Conservation (phyloP, 1,139 yeast genomes). For the Sugiyamaella sp. region DNA sequence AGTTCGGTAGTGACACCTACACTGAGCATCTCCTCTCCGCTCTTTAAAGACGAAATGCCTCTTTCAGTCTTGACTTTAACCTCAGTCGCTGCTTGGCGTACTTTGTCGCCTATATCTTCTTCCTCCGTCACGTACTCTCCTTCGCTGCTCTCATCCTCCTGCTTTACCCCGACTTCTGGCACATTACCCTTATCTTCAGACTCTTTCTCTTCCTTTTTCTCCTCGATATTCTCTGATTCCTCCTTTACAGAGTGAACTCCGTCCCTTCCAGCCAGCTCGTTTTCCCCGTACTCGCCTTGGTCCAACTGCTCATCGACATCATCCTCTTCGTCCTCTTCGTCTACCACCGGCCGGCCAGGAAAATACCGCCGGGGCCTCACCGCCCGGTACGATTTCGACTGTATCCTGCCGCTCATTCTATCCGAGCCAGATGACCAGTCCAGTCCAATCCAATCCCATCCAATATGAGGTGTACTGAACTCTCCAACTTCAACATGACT, state of each 20-base stretch:
- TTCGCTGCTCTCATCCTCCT: conserved; percentile 25
- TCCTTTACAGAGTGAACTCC: background rate
- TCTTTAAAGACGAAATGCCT: background rate
- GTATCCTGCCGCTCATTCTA: conserved; percentile 10
- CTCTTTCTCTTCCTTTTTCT: conserved; percentile 13
- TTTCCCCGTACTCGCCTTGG: too few relatives aligned
- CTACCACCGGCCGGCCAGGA: conserved; percentile 31
- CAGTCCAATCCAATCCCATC: background rate
- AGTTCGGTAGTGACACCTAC: too few relatives aligned
- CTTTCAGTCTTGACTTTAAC: background rate
- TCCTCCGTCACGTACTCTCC: conserved; percentile 25
- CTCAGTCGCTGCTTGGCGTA: conserved; percentile 19
- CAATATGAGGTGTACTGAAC: background rate
- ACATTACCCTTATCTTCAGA: conserved; percentile 4
- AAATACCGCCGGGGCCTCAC: conserved; percentile 30
- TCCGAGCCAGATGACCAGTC: too few relatives aligned
- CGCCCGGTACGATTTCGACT: conserved; percentile 8
- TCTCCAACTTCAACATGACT: background rate
- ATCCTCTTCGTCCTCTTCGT: conserved; percentile 25
- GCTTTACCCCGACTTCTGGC: too few relatives aligned
- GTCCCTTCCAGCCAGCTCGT: too few relatives aligned
- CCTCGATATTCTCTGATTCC: background rate
- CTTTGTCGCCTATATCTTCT: conserved; percentile 24
- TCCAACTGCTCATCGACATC: conserved; percentile 25
- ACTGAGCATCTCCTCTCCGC: too few relatives aligned